These are phyloP conservation scores for Xylariaceae sp. DNA, from an alignment of 2,329 filamentous ascomycete genomes.

Conservation along the genomic window DNA sequence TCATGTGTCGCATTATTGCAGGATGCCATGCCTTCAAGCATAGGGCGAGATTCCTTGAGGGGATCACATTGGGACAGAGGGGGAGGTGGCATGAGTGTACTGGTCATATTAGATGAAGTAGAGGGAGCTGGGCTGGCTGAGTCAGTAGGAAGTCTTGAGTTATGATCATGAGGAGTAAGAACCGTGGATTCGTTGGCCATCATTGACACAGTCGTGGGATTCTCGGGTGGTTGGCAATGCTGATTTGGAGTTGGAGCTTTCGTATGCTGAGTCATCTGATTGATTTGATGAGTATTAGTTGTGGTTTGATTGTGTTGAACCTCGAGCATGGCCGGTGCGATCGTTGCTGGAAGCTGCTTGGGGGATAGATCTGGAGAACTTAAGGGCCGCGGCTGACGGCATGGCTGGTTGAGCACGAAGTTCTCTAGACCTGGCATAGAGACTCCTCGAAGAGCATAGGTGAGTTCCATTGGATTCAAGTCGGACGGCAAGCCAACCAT, in stretches of 20 bases:
- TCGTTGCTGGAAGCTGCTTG: slow-evolving; percentile 29
- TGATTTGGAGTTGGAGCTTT: slow-evolving; percentile 7
- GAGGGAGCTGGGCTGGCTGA: slow-evolving; percentile 2
- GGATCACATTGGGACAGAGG: slow-evolving; percentile 7
- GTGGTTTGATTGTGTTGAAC: neutral
- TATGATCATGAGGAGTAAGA: slow-evolving; percentile 4
- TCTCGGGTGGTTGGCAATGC: slow-evolving; percentile 4
- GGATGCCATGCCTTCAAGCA: slow-evolving; percentile 2
- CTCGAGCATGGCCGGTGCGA: slow-evolving; percentile 12
- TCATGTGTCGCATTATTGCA: no score
- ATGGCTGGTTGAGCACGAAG: slow-evolving; percentile 29
- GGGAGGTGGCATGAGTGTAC: slow-evolving; percentile 21
- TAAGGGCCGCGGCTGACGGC: slow-evolving; percentile 20
- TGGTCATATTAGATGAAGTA: slow-evolving; percentile 4
- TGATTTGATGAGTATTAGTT: neutral
- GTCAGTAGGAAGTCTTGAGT: slow-evolving; percentile 8
- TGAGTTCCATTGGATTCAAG: slow-evolving; percentile 26
- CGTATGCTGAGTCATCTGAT: slow-evolving; percentile 1
- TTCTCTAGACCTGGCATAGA: slow-evolving; percentile 35
- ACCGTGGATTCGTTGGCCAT: neutral
- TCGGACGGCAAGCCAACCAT: slow-evolving; percentile 29
- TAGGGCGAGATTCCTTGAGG: slow-evolving; percentile 3
- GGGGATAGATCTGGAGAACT: slow-evolving; percentile 36
- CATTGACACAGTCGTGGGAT: slow-evolving; percentile 5
- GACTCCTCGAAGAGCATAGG: slow-evolving; percentile 27